phyloP scores from a whole-genome alignment of 179 eudicot species.

The Gypsophila paniculata region DNA sequence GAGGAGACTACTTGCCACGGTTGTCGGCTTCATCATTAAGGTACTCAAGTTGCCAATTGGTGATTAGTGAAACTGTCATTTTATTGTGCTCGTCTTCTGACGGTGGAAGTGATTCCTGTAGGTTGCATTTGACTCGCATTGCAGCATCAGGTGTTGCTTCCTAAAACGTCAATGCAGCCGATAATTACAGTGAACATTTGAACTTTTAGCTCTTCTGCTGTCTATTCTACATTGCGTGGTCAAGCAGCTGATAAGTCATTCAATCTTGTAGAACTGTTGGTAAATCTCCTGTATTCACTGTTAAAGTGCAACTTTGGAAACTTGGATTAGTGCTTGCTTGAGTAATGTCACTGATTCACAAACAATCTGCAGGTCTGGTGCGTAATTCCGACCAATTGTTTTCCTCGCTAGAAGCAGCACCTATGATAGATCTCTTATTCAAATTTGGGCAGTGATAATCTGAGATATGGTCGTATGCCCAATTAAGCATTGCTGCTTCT shows the following conservation, averaged over 20 bases:
- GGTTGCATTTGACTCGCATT: too few species aligned
- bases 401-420: constrained; percentile 1
- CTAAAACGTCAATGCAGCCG: too few species aligned
- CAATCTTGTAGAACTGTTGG: background rate
- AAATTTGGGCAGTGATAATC: background rate
- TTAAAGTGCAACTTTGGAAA: too few species aligned
- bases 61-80: background rate
- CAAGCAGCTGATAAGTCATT: background rate
- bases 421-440: background rate
- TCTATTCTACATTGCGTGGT: background rate
- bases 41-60: background rate
- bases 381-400: background rate
- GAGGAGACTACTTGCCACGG: too few species aligned
- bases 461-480: background rate
- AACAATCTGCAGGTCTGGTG: background rate
- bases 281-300: background rate
- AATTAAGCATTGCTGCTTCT: background rate
- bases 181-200: background rate
- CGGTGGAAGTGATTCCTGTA: too few species aligned
- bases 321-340: too few species aligned
- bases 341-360: too few species aligned
- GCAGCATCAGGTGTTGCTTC: too few species aligned
- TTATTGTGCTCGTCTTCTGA: background rate
- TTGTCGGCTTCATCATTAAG: background rate
- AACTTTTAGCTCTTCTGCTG: background rate